Evolutionary conservation across 768 basidiomycete genomes (phyloP), one percentile per base, ranked within the genome.

Genomic region (Lactarius trivialis): DNA sequence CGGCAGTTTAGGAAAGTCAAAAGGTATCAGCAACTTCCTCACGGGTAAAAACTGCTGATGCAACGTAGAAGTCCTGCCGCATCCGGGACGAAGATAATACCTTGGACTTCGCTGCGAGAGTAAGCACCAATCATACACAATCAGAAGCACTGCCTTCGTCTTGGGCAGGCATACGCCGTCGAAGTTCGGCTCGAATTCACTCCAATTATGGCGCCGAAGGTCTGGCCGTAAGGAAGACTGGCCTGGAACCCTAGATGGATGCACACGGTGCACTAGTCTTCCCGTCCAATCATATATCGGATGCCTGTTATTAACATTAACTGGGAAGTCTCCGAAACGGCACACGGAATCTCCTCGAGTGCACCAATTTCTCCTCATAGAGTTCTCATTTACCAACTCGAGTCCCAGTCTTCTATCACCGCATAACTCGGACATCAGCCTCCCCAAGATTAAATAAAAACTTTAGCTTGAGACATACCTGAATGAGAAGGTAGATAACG

Each of bases 391-490:
- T 51, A 56, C 54, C 48, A 49, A 43, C 48, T 30, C 24, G 30
- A 55, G 39, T 19, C 45, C 36, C 48, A 48, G 7, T 32, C 54
- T 64, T 64, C 63, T 64, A 64, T 64, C 58, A 30, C 63, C 63
- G 63, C 63, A 56, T 14, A 3, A 8, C 8, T 11, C 8, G 9
- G 54, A 55, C 24, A 30, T 50, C 56, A 59, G 24, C 30, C 6
- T 30, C 28, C 26, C 11, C 14, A 12, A 48, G 45, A 48, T 24
- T 36, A 26, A 28, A 37, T 32, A 60, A 51, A 51, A 21, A 56
- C n/a, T n/a, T n/a, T n/a, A 48, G 45, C 21, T 34, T 15, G 53
- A 51, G 55, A 36, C 14, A 36, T 32, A 37, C 30, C 45, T 26
- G 34, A 30, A 26, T 59, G 19, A 63, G 61, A 54, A 54, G 45